Base-by-base conservation (phyloP, 2,329 filamentous ascomycete species). In the Xylariaceae sp. region DNA sequence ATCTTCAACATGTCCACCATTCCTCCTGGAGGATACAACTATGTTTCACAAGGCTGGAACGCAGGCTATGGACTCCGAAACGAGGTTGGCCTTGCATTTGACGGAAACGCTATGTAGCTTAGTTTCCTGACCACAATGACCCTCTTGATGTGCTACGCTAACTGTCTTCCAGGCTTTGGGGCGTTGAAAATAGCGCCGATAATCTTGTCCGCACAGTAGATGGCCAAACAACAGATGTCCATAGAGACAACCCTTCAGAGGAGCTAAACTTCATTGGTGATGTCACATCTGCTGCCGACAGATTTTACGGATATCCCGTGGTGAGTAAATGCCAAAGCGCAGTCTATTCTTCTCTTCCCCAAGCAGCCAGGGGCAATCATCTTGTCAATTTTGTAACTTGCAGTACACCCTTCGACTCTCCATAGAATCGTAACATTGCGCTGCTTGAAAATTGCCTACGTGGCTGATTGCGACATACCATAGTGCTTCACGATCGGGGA, bases 191-290 rank as follows among this genome's bases (percentile, higher is more conserved):
- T 63, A 82, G 77, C 31, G 82, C 79, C 2, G 83, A 87, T 62
- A 66, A 85, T 42, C 69, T 86, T n/a, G 68, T 67, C 14, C 74
- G 83, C 38, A 66, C 73, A 41, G 74, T 76, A 31, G 62, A 74
- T 14, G 65, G 56, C 40, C 47, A 36, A 4, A 54, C 55, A 1
- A 60, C 53, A 18, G 79, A 83, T 53, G 75, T 86, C 42, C 80
- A 84, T 55, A 69, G 76, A 45, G 73, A 84, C 59, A 87, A 87
- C 55, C 84, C 84, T 1, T 82, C 78, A 5, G 84, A 88, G 60
- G 81, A 87, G 63, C 64, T 87, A 57, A 87, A 87, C 64, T 87
- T 78, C 66, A 76, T 84, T 43, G 83, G 84, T 6, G 79, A 79
- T 53, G 72, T 87, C 3, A 78, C 79, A 38, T 47, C 60, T 12